phyloP scores from a whole-genome alignment of 257 asterid genomes.

The Solanum bulbocastanum region DNA sequence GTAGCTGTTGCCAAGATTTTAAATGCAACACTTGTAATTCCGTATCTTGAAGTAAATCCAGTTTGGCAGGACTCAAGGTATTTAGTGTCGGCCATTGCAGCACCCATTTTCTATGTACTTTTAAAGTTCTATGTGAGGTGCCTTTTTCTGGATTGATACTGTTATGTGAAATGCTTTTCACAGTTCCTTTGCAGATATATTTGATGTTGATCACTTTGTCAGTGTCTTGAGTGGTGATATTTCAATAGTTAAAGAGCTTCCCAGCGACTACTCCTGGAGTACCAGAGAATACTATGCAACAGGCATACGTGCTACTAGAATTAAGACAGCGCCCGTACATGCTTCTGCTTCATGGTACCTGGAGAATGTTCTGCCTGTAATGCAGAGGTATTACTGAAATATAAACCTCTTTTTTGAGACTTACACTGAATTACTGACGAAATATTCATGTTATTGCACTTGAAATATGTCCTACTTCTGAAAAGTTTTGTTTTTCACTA shows the following conservation, averaged over 20 bases:
- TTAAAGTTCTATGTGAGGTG: neutral
- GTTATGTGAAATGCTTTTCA: neutral
- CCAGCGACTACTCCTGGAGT: conserved; percentile 32
- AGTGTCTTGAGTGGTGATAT: conserved; percentile 18
- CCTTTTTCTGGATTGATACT: neutral
- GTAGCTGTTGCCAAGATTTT: conserved; percentile 42
- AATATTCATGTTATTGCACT: neutral
- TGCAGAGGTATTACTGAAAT: conserved; percentile 25
- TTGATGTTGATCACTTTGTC: conserved; percentile 32
- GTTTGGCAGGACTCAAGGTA: conserved; percentile 45
- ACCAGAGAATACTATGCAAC: conserved; percentile 42
- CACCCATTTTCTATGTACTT: neutral
- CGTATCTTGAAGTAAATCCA: conserved; percentile 35
- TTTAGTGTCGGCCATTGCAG: neutral
- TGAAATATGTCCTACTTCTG: neutral
- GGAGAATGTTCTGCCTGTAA: conserved; percentile 31
- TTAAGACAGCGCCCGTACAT: conserved; percentile 38
- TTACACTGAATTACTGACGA: neutral
- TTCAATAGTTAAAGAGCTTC: conserved; percentile 24
- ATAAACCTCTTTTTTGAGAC: neutral
- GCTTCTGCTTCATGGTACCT: conserved; percentile 38
- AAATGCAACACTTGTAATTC: conserved; percentile 38
- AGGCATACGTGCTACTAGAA: conserved; percentile 33
- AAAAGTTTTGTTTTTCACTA: neutral
- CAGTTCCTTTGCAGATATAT: conserved; percentile 36